Conservation (phyloP, 176 grass and related monocot species). For the Guadua angustifolia region DNA sequence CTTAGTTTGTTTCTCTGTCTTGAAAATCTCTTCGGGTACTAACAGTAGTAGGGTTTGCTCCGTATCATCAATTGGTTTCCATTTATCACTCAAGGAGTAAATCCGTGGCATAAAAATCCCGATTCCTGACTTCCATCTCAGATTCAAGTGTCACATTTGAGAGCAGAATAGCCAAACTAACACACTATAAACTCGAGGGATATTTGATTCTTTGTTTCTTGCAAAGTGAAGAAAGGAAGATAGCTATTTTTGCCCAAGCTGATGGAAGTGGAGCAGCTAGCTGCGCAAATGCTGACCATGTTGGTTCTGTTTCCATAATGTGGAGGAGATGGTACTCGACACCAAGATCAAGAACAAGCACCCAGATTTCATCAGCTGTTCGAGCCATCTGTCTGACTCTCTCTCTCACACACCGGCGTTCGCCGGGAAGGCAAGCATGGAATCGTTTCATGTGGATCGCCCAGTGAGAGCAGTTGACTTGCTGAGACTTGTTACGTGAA, state of each 20-base stretch:
- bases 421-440: constrained; percentile 44
- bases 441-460: constrained; percentile 54
- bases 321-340: constrained; percentile 22
- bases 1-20: neutral
- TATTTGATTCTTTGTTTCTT: neutral
- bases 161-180: neutral
- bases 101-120: no score
- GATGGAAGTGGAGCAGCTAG: neutral
- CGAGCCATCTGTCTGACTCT: neutral
- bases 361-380: neutral
- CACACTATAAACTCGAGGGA: no score
- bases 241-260: neutral
- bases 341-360: constrained; percentile 10
- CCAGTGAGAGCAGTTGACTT: constrained; percentile 42
- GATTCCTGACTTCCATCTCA: no score
- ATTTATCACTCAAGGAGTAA: no score
- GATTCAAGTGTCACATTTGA: no score
- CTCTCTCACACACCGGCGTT: neutral
- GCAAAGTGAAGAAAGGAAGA: neutral
- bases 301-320: constrained; percentile 36
- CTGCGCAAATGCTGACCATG: neutral
- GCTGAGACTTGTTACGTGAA: constrained; percentile 39
- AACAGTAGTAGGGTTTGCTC: neutral
- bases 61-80: neutral
- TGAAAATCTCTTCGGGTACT: neutral